Evolutionary conservation across 106 monocot genomes (phyloP), one percentile per base, ranked within the genome.

Genomic region (Apostasia ramifera): DNA sequence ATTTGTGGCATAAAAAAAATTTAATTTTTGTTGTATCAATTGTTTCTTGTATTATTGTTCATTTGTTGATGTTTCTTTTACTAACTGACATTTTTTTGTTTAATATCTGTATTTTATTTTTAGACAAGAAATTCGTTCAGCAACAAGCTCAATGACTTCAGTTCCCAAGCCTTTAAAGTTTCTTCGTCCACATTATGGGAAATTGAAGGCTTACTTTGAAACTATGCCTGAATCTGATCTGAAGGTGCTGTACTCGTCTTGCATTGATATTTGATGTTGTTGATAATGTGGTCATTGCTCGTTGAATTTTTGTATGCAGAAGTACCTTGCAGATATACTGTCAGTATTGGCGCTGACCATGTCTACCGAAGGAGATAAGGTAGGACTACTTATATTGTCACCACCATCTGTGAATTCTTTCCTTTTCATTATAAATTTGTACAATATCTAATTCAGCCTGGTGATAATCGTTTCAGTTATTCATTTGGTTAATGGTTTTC

Each of bases 281-380:
- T 68, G 40, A 38, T 66, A 61, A 5, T 47, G 3, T 12, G 48
- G 26, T 46, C 3, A 40, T 55, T 5, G 44, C 47, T 79, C 38
- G 60, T 41, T 39, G 6, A 39, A 8, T 40, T 70, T 66, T 51
- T 61, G 67, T 50, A 49, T 76, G 63, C 85, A 98, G 98, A 98
- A 93, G 71, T 90, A 90, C 69, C 62, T 93, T 2, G 98, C 93
- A 2, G 98, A 98, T 71, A 83, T 98, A 76, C 81, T 98, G 12
- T 98, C 98, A n/a, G 93, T 98, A 53, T 72, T 98, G 76, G 98
- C 98, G 39, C 68, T 98, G 71, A 98, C 98, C 49, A 98, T 98
- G 98, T 90, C 98, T 40, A 80, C 78, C 67, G 97, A 97, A 70
- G 98, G 98, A 38, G 98, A 98, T 76, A 76, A 81, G 87, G 98